phyloP scores from a whole-genome alignment of 2,329 filamentous ascomycete species.

The Cercospora zeae-maydis region DNA sequence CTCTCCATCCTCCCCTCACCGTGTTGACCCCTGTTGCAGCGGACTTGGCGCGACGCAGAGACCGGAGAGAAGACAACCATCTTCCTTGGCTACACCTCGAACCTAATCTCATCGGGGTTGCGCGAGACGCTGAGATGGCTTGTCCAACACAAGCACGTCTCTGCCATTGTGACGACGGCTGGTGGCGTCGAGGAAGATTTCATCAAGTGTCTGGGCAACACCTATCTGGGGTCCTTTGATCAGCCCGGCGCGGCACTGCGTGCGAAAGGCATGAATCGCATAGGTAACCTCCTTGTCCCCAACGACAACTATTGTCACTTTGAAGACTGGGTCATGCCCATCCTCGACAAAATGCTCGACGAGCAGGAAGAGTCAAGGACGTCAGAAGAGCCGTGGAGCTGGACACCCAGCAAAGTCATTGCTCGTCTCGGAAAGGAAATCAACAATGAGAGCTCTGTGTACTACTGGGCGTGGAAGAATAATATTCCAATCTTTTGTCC shows the following conservation, averaged over 20 bases:
- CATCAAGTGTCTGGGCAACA: conserved; percentile 94
- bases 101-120: conserved; percentile 92
- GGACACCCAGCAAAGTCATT: conserved; percentile 93
- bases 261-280: conserved; percentile 84
- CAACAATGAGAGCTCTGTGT: conserved; percentile 84
- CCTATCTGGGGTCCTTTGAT: conserved; percentile 84
- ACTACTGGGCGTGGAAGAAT: conserved; percentile 98
- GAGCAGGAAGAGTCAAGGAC: conserved; percentile 79
- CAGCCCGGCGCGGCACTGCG: conserved; percentile 74
- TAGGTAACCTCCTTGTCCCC: conserved; percentile 91
- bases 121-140: conserved; percentile 89
- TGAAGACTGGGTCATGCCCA: conserved; percentile 95
- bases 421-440: conserved; percentile 88
- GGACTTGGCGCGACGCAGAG: conserved; percentile 76
- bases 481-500: conserved; percentile 96
- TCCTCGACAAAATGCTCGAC: conserved; percentile 87
- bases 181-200: conserved; percentile 96
- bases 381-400: conserved; percentile 65
- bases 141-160: conserved; percentile 87
- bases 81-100: conserved; percentile 96
- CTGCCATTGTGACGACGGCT: conserved; percentile 89
- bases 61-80: conserved; percentile 80
- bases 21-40: conserved; percentile 45
- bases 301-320: conserved; percentile 98
- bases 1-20: conserved; percentile 3